Conservation (phyloP, 2,329 filamentous ascomycete species). For the Aspergillus sp. region DNA sequence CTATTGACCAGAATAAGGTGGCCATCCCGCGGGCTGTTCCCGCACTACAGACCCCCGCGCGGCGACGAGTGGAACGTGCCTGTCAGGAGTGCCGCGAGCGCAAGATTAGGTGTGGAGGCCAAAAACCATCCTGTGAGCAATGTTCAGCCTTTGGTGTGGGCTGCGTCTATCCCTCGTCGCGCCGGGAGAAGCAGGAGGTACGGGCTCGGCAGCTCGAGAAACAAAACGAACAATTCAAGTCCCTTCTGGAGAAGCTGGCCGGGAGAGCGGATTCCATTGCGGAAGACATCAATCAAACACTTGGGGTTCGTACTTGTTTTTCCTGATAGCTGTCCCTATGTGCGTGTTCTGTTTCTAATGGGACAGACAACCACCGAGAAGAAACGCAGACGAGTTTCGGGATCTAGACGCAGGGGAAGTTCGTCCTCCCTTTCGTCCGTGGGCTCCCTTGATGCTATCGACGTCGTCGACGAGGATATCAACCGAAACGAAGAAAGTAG, state of each 20-base stretch:
- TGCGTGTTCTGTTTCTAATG: too few relatives aligned
- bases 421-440: not conserved
- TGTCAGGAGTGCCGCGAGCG: conserved; percentile 40
- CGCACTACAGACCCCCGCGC: conserved; percentile 14
- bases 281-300: conserved; percentile 24
- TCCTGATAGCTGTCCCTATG: not conserved
- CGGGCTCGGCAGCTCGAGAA: not conserved
- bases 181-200: conserved; percentile 35
- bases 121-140: conserved; percentile 35
- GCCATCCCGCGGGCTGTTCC: conserved; percentile 20
- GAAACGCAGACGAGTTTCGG: not conserved
- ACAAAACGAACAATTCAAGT: not conserved
- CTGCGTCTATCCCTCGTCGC: conserved; percentile 39
- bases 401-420: not conserved
- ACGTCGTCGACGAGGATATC: conserved; percentile 38
- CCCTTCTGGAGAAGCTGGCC: conserved; percentile 14
- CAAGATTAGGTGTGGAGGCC: conserved; percentile 40
- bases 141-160: conserved; percentile 33
- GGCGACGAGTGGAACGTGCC: conserved; percentile 28
- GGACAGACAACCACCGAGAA: not conserved
- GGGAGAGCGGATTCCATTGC: conserved; percentile 7
- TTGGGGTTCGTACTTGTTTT: conserved; percentile 10
- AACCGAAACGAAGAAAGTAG: conserved; percentile 31
- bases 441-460: conserved; percentile 6
- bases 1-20: conserved; percentile 12